Evolutionary conservation across 306 rosid genomes (phyloP).

Genomic region (Mimosa pudica): DNA sequence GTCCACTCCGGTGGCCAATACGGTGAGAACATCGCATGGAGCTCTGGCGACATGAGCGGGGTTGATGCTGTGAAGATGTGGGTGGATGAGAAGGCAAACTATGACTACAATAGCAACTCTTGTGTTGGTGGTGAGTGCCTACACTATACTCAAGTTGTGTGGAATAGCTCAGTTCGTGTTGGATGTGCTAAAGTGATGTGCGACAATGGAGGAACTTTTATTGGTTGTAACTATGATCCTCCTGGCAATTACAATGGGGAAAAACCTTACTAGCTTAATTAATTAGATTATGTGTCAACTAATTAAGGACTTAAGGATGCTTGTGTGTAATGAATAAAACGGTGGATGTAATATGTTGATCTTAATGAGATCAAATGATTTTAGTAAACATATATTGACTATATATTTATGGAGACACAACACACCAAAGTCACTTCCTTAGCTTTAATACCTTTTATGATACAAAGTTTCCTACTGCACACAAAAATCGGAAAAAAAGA

Average conservation of each 20-base stretch:
- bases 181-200: conserved; percentile 59
- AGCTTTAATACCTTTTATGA: no score
- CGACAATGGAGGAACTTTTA: conserved; percentile 51
- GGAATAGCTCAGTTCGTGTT: conserved; percentile 41
- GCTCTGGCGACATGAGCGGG: conserved; percentile 32
- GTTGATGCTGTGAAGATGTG: conserved; percentile 44
- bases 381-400: no score
- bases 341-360: not conserved
- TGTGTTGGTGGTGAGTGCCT: conserved; percentile 45
- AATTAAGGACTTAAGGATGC: not conserved
- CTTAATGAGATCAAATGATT: not conserved
- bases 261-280: conserved; percentile 38
- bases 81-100: conserved; percentile 45
- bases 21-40: conserved; percentile 44
- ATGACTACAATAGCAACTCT: conserved; percentile 40
- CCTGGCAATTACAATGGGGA: conserved; percentile 44
- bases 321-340: not conserved
- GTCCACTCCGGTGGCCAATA: conserved; percentile 43
- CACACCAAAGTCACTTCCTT: not conserved
- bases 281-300: not conserved
- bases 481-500: no score
- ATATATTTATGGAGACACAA: no score
- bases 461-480: not conserved
- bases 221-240: conserved; percentile 66
- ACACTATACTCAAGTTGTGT: conserved; percentile 62